These are phyloP conservation scores for Letharia lupina DNA, from an alignment of 495 filamentous ascomycete genomes.

Conservation along the genomic window DNA sequence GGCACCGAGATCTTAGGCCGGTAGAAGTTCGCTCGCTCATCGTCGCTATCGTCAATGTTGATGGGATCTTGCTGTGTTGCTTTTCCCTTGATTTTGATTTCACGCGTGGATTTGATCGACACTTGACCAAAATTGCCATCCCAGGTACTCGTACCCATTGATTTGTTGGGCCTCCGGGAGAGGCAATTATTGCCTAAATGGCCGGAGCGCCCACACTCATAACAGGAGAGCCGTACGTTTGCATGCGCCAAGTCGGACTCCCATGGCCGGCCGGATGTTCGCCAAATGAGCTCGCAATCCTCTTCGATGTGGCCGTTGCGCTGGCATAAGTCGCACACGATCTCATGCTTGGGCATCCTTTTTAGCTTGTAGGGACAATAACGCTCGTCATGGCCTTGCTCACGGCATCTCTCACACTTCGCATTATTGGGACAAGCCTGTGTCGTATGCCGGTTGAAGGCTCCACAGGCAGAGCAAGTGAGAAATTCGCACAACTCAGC, in stretches of 20 bases:
- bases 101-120: constrained; percentile 9
- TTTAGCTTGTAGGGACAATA: constrained; percentile 34
- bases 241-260: constrained; percentile 28
- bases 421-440: constrained; percentile 34
- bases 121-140: constrained; percentile 8
- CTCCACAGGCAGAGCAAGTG: constrained; percentile 20
- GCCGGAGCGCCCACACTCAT: constrained; percentile 37
- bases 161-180: constrained; percentile 25
- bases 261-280: constrained; percentile 25
- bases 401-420: constrained; percentile 41
- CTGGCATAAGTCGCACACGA: constrained; percentile 41
- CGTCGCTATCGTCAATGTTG: constrained; percentile 25
- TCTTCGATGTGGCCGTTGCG: constrained; percentile 35
- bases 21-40: constrained; percentile 25
- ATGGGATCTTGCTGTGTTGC: constrained; percentile 25
- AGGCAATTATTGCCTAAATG: constrained; percentile 45
- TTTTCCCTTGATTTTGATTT: constrained; percentile 28
- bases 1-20: constrained; percentile 23
- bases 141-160: constrained; percentile 26
- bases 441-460: constrained; percentile 19
- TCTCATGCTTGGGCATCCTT: constrained; percentile 33
- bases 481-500: constrained; percentile 37
- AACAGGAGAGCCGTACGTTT: constrained; percentile 35
- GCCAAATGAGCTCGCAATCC: constrained; percentile 39
- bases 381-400: constrained; percentile 36